Evolutionary conservation across 2,329 filamentous ascomycete genomes (phyloP).

Genomic region (Aspergillus aculeatinus): DNA sequence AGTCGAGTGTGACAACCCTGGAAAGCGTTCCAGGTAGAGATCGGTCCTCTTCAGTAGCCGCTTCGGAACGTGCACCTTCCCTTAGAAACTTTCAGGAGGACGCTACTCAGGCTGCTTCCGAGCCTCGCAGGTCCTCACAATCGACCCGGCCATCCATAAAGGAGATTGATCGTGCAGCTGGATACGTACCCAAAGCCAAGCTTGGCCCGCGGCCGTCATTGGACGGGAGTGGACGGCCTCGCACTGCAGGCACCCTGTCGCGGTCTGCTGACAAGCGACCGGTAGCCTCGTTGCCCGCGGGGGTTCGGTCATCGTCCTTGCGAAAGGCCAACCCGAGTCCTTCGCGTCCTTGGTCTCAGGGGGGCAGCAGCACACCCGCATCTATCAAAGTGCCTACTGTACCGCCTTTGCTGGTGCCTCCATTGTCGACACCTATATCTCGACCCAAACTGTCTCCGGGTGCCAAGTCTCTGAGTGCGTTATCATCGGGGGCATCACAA

Average conservation of each 20-base stretch:
- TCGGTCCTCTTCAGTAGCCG: slow-evolving; percentile 13
- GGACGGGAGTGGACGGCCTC: slow-evolving; percentile 59
- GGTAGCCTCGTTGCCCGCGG: slow-evolving; percentile 74
- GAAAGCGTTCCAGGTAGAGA: slow-evolving; percentile 13
- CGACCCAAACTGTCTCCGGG: slow-evolving; percentile 39
- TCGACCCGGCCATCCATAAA: slow-evolving; percentile 45
- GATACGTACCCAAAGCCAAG: slow-evolving; percentile 68
- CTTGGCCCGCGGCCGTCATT: slow-evolving; percentile 80
- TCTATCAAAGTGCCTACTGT: slow-evolving; percentile 37
- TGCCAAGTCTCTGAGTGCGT: slow-evolving; percentile 46
- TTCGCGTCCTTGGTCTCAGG: slow-evolving; percentile 47
- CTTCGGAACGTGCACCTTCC: slow-evolving; percentile 25
- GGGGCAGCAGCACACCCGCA: slow-evolving; percentile 32
- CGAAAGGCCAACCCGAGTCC: slow-evolving; percentile 51
- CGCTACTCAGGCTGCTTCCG: slow-evolving; percentile 34
- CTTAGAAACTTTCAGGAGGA: slow-evolving; percentile 31
- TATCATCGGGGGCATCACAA: slow-evolving; percentile 65
- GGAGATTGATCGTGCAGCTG: slow-evolving; percentile 44
- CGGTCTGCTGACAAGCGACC: slow-evolving; percentile 59
- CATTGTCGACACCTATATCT: slow-evolving; percentile 35
- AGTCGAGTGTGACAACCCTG: slow-evolving; percentile 11
- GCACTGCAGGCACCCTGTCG: slow-evolving; percentile 54
- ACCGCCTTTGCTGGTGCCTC: slow-evolving; percentile 41
- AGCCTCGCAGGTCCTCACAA: slow-evolving; percentile 41
- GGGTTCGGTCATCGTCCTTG: slow-evolving; percentile 64